These are phyloP conservation scores for Beauveria varroae DNA, from an alignment of 2,329 filamentous ascomycete species.

Conservation along the genomic window DNA sequence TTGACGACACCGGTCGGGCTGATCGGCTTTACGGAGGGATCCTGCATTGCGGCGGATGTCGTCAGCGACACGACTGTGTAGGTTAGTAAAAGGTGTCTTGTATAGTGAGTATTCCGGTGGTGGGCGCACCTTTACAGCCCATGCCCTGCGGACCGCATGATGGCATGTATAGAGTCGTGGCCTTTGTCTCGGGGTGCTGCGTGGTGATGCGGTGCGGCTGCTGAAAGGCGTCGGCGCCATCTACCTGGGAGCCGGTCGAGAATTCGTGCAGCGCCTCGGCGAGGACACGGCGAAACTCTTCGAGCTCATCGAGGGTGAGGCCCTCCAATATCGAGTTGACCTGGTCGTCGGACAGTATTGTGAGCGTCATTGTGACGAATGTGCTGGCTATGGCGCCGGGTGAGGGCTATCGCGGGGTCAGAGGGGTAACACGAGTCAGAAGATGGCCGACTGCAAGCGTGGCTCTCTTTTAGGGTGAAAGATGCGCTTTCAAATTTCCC, in stretches of 20 bases:
- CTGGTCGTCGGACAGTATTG: constrained; percentile 50
- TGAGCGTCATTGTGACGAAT: constrained; percentile 43
- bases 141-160: constrained; percentile 56
- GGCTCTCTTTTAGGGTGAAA: neutral
- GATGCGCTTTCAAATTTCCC: neutral
- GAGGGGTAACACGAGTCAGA: neutral
- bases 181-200: constrained; percentile 38
- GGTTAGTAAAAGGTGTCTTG: neutral
- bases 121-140: constrained; percentile 54
- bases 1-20: constrained; percentile 60
- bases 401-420: constrained; percentile 6
- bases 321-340: constrained; percentile 47
- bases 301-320: constrained; percentile 44
- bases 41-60: constrained; percentile 28
- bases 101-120: neutral
- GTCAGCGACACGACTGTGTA: constrained; percentile 54
- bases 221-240: constrained; percentile 38
- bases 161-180: constrained; percentile 68
- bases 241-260: constrained; percentile 45
- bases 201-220: constrained; percentile 48
- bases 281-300: constrained; percentile 41
- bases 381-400: neutral
- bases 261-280: constrained; percentile 52
- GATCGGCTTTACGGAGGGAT: constrained; percentile 26
- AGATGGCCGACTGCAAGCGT: neutral